Evolutionary conservation across 441 rosid genomes (phyloP).

Genomic region (Populus hybrid): DNA sequence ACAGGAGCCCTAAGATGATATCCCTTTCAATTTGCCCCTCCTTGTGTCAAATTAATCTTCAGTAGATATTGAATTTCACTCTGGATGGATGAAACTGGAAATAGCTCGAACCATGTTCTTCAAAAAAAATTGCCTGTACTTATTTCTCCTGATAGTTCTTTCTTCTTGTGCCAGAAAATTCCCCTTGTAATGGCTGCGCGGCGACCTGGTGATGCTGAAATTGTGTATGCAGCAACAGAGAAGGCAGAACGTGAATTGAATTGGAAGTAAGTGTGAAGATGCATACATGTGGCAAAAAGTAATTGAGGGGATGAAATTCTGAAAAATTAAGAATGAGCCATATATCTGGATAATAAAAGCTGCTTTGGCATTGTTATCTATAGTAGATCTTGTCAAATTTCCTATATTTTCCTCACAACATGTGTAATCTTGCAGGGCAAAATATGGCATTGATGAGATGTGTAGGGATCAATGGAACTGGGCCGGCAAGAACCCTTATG

Average conservation of each 20-base stretch:
- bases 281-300: background rate
- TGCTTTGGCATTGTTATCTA: background rate
- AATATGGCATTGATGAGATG: conserved; percentile 77
- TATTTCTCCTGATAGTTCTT: background rate
- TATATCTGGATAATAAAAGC: background rate
- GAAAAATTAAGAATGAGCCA: too few species aligned
- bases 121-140: background rate
- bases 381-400: background rate
- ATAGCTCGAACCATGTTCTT: background rate
- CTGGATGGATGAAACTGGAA: background rate
- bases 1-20: background rate
- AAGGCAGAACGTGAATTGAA: conserved; percentile 73
- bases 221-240: conserved; percentile 78
- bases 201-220: conserved; percentile 84
- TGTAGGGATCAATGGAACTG: conserved; percentile 95
- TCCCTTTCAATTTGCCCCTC: too few species aligned
- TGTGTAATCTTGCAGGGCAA: conserved; percentile 50
- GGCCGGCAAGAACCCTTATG: conserved; percentile 92
- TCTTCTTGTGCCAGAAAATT: conserved; percentile 53
- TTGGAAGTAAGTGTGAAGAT: conserved; percentile 71
- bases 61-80: too few species aligned
- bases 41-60: too few species aligned
- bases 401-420: background rate
- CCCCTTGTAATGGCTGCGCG: conserved; percentile 71
- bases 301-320: too few species aligned